These are phyloP conservation scores for Lasiodiplodia theobromae DNA, from an alignment of 2,329 filamentous ascomycete genomes.

Conservation along the genomic window DNA sequence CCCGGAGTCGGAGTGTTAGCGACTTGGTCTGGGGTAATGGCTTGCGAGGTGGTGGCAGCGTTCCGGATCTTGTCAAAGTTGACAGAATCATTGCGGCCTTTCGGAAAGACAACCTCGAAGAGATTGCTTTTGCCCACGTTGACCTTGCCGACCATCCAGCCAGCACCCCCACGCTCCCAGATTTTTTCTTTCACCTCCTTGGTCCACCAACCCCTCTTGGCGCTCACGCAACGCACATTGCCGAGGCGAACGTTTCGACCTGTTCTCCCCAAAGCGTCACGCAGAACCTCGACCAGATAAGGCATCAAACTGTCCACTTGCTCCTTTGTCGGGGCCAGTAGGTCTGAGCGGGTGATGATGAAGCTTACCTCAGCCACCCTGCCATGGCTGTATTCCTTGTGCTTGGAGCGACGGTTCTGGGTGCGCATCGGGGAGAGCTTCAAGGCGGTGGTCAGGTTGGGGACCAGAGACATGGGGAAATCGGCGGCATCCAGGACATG, in stretches of 20 bases:
- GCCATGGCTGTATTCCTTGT: constrained; percentile 69
- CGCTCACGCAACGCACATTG: constrained; percentile 85
- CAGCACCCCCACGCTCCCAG: constrained; percentile 80
- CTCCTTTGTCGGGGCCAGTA: constrained; percentile 82
- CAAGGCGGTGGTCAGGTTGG: constrained; percentile 74
- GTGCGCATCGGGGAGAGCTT: constrained; percentile 77
- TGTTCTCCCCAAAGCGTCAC: constrained; percentile 73
- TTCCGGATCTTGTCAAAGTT: constrained; percentile 44
- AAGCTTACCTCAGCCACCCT: constrained; percentile 83
- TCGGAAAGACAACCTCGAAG: constrained; percentile 86
- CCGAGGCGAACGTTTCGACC: constrained; percentile 80
- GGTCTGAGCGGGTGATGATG: constrained; percentile 86
- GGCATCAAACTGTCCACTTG: constrained; percentile 88
- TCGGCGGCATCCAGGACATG: constrained; percentile 95
- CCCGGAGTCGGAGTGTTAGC: constrained; percentile 31
- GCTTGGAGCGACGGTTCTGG: constrained; percentile 77
- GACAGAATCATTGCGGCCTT: constrained; percentile 58
- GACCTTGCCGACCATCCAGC: constrained; percentile 97
- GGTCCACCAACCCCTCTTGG: constrained; percentile 90
- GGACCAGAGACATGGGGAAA: constrained; percentile 92
- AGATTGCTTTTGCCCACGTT: constrained; percentile 97
- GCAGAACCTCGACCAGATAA: constrained; percentile 78
- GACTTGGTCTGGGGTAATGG: constrained; percentile 31
- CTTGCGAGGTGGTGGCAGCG: constrained; percentile 34
- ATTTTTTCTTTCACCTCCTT: constrained; percentile 85